Percentiles rank a stretch among this genome's conserved stretches.
Evolutionary conservation across 768 basidiomycete genomes (phyloP).

Genomic region (Chalciporus pseudorubinellus): DNA sequence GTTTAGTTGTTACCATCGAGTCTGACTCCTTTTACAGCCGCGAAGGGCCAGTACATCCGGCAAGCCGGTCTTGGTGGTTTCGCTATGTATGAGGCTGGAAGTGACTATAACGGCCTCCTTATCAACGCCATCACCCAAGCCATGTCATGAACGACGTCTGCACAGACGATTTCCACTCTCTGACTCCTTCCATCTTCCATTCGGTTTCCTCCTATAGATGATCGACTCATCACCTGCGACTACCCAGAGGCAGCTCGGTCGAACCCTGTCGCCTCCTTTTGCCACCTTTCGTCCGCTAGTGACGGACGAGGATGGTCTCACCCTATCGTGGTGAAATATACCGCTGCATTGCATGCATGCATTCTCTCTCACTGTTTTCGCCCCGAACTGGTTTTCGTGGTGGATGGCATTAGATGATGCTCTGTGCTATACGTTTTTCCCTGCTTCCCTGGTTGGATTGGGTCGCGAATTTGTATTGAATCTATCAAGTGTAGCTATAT

Average conservation of each 20-base stretch:
- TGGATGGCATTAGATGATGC: constrained; percentile 8
- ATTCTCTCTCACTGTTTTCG: too few species aligned
- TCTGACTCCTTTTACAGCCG: constrained; percentile 28
- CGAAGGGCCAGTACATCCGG: constrained; percentile 43
- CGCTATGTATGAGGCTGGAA: constrained; percentile 45
- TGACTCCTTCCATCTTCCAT: too few species aligned
- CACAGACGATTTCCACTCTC: not conserved
- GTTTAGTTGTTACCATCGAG: not conserved
- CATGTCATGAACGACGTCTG: constrained; percentile 18
- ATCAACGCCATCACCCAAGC: constrained; percentile 32
- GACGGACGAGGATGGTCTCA: not conserved
- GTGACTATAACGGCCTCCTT: constrained; percentile 40
- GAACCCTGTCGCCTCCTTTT: not conserved
- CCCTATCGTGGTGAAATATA: not conserved
- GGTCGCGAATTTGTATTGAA: not conserved
- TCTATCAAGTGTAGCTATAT: not conserved
- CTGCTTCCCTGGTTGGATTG: not conserved
- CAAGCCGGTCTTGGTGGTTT: constrained; percentile 37
- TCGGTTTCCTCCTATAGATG: constrained; percentile 8
- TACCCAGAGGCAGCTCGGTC: not conserved
- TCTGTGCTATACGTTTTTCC: not conserved
- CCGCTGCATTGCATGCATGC: too few species aligned
- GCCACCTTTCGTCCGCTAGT: not conserved
- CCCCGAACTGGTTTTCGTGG: not conserved
- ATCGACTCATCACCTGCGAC: constrained; percentile 19